phyloP scores from a whole-genome alignment of 2,329 filamentous ascomycete genomes.

The Stagonosporopsis vannaccii region DNA sequence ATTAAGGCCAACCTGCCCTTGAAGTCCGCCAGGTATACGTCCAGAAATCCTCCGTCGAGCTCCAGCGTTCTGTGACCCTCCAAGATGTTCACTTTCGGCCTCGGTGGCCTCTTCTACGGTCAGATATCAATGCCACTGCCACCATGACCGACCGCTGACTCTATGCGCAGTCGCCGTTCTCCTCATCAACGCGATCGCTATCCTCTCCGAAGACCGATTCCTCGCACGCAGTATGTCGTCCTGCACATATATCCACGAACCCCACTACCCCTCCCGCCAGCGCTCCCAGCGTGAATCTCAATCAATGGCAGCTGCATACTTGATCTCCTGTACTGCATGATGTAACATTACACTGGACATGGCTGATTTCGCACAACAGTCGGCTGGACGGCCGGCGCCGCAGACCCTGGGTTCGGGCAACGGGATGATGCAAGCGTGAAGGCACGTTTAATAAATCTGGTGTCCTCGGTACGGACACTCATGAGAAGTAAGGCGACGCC shows the following conservation, averaged over 20 bases:
- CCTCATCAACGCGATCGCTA: constrained; percentile 89
- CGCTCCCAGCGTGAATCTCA: neutral
- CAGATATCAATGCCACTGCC: constrained; percentile 22
- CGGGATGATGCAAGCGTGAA: constrained; percentile 80
- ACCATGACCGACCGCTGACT: constrained; percentile 24
- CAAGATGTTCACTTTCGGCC: constrained; percentile 73
- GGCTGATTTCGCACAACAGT: constrained; percentile 60
- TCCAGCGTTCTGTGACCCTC: too few species aligned
- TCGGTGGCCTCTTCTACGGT: constrained; percentile 79
- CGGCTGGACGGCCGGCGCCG: constrained; percentile 72
- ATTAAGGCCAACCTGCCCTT: constrained; percentile 1
- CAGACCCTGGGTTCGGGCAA: constrained; percentile 77
- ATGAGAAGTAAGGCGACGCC: constrained; percentile 78
- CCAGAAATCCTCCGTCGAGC: neutral
- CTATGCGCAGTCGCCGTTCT: constrained; percentile 73
- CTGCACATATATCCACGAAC: neutral
- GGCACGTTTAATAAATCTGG: constrained; percentile 85
- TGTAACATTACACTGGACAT: neutral
- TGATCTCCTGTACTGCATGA: neutral
- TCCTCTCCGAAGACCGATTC: constrained; percentile 94
- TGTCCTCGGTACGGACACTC: constrained; percentile 86
- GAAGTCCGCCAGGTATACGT: neutral
- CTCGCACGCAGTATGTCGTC: constrained; percentile 75
- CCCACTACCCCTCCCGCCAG: constrained; percentile 4
- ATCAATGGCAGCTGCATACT: neutral